These are phyloP conservation scores for Oleoguttula mirabilis DNA, from an alignment of 495 filamentous ascomycete species.

Conservation along the genomic window DNA sequence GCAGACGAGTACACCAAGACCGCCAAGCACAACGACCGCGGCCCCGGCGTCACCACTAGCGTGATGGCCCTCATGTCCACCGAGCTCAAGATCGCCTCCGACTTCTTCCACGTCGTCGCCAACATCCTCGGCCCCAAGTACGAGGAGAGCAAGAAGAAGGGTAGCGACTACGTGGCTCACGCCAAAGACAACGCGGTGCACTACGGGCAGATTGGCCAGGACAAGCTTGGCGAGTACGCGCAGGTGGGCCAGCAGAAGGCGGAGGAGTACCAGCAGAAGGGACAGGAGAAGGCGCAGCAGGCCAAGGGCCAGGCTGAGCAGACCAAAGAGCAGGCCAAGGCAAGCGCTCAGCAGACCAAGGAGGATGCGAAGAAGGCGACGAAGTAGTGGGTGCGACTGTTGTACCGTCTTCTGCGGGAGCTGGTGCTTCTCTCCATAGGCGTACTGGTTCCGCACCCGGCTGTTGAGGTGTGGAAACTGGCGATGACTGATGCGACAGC, in stretches of 20 bases:
- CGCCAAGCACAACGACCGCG: constrained; percentile 39
- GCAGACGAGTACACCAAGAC: constrained; percentile 65
- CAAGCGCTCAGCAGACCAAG: not conserved
- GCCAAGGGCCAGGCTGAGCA: constrained; percentile 7
- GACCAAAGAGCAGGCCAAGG: constrained; percentile 9
- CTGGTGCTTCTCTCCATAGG: too few relatives aligned
- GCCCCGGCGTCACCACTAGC: constrained; percentile 44
- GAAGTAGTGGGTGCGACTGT: too few relatives aligned
- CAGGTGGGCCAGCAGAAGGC: constrained; percentile 43
- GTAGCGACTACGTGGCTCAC: constrained; percentile 43
- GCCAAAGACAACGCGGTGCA: constrained; percentile 38
- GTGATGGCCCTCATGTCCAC: constrained; percentile 68
- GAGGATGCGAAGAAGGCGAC: too few relatives aligned
- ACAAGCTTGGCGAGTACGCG: constrained; percentile 39
- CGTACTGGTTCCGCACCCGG: too few relatives aligned
- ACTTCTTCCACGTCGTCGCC: constrained; percentile 49
- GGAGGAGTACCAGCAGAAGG: constrained; percentile 4
- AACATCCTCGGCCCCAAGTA: constrained; percentile 36
- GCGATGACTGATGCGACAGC: too few relatives aligned
- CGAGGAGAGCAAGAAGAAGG: constrained; percentile 21
- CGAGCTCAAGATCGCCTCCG: constrained; percentile 55
- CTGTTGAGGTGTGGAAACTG: too few relatives aligned
- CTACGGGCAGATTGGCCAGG: constrained; percentile 7
- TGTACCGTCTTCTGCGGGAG: too few relatives aligned
- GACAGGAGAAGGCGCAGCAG: constrained; percentile 19